phyloP scores from a whole-genome alignment of 208 protist genomes.

The Porcisia hertigi region DNA sequence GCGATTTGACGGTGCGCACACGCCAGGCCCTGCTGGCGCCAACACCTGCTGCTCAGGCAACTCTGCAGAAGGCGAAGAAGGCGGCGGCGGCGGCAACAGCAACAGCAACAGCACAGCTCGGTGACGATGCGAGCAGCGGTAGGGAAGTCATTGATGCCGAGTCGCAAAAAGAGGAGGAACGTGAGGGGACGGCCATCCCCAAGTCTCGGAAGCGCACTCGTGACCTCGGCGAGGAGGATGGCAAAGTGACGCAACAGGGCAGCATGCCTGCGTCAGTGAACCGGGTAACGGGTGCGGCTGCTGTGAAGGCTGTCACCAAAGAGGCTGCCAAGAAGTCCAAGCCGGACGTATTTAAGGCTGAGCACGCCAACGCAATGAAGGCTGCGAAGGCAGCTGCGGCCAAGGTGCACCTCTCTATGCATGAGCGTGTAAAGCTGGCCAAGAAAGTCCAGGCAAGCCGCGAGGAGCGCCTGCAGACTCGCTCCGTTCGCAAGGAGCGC shows the following conservation, averaged over 20 bases:
- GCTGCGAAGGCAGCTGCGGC: slow-evolving; percentile 58
- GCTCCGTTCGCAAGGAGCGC: slow-evolving; percentile 40
- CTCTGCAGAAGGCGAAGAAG: slow-evolving; percentile 31
- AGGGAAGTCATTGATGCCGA: background rate
- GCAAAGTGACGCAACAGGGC: background rate
- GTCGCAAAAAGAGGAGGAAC: background rate
- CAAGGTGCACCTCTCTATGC: slow-evolving; percentile 51
- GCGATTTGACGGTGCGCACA: slow-evolving; percentile 77
- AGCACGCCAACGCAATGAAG: slow-evolving; percentile 55
- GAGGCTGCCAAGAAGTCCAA: slow-evolving; percentile 18
- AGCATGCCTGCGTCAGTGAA: background rate
- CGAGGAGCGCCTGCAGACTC: slow-evolving; percentile 43
- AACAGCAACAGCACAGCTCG: background rate
- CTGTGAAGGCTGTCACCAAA: slow-evolving; percentile 2
- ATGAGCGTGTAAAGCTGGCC: slow-evolving; percentile 52
- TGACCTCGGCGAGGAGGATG: background rate
- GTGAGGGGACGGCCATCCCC: background rate
- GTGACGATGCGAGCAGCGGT: background rate
- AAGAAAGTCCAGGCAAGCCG: slow-evolving; percentile 62
- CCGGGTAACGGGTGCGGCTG: background rate
- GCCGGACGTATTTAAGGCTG: slow-evolving; percentile 46
- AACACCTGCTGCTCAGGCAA: slow-evolving; percentile 27
- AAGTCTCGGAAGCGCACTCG: slow-evolving; percentile 9
- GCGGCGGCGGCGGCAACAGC: background rate
- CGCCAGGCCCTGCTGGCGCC: slow-evolving; percentile 65